A percentile compares a stretch with the other conserved stretches of the same genome.
Conservation (phyloP, 192 early-diverging fungal genomes). For the Coemansia sp. region DNA sequence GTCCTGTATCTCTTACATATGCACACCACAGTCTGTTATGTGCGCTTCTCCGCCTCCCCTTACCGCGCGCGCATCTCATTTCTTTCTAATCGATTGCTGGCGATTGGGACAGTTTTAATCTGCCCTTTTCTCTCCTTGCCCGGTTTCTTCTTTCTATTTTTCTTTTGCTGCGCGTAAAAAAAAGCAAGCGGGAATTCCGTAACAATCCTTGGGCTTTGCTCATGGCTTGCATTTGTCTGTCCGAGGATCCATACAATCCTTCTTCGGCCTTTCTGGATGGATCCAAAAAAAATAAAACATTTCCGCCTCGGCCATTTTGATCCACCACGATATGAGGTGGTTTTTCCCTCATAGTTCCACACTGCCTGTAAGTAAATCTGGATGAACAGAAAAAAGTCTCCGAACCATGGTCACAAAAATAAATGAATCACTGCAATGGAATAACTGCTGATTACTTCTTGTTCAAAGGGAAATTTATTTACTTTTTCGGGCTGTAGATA, state of each 20-base stretch:
- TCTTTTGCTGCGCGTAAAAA: not conserved
- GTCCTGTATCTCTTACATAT: not conserved
- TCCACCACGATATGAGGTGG: not conserved
- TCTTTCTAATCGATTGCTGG: not conserved
- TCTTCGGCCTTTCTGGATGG: not conserved
- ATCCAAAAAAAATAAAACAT: not conserved
- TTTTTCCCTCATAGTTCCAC: not conserved
- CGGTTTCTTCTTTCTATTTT: not conserved
- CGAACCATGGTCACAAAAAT: not conserved
- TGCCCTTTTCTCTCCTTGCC: not conserved
- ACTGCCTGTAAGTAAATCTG: not conserved
- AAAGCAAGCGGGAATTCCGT: not conserved
- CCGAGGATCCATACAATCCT: not conserved
- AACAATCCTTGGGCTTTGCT: not conserved
- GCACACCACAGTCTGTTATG: not conserved
- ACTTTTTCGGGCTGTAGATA: too few relatives aligned
- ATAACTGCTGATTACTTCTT: not conserved
- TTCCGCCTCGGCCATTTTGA: not conserved
- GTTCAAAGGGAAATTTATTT: too few relatives aligned
- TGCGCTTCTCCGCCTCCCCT: too few relatives aligned
- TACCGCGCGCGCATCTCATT: too few relatives aligned
- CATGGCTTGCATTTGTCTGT: not conserved
- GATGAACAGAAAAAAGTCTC: not conserved
- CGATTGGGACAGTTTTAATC: not conserved
- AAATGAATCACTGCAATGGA: not conserved